Percentiles rank a stretch among this genome's conserved stretches.
These are phyloP conservation scores for Geosmithia putterillii DNA, from an alignment of 2,329 filamentous ascomycete genomes.

Conservation along the genomic window DNA sequence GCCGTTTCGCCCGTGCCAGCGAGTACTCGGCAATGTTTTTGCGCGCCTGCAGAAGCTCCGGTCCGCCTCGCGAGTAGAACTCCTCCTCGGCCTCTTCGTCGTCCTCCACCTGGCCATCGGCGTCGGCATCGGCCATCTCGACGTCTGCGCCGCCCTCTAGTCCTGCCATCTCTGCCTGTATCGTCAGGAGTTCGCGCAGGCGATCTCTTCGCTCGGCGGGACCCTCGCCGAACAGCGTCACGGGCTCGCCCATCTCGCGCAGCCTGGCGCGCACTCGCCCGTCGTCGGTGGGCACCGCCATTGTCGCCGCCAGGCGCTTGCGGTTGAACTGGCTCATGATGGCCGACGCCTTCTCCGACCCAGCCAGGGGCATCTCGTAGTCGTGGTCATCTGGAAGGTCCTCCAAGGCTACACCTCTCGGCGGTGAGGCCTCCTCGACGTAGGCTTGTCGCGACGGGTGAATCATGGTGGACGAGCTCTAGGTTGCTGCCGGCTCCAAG, in stretches of 20 bases:
- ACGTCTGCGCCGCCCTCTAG: conserved; percentile 41
- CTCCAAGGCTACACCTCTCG: conserved; percentile 35
- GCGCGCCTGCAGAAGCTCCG: conserved; percentile 62
- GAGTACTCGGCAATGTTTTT: conserved; percentile 74
- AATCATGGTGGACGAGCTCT: conserved; percentile 39
- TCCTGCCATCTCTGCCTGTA: conserved; percentile 52
- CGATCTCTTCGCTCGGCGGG: conserved; percentile 76
- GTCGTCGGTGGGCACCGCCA: conserved; percentile 91
- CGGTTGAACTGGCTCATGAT: conserved; percentile 82
- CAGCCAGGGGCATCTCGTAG: conserved; percentile 63
- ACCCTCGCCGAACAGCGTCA: conserved; percentile 90
- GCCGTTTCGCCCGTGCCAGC: conserved; percentile 65
- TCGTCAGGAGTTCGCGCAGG: conserved; percentile 67
- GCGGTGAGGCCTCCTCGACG: conserved; percentile 68
- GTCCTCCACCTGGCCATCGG: conserved; percentile 40
- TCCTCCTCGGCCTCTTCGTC: conserved; percentile 76
- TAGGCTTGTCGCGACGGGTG: conserved; percentile 89
- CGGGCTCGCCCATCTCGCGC: conserved; percentile 79
- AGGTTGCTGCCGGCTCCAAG: not conserved
- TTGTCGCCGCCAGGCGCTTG: conserved; percentile 76
- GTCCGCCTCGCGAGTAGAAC: conserved; percentile 80
- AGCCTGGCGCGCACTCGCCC: conserved; percentile 68
- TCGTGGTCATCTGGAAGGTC: conserved; percentile 59
- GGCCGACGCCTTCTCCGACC: conserved; percentile 72
- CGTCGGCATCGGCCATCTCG: conserved; percentile 44